Base-by-base conservation (phyloP, 768 basidiomycete genomes). In the Hemileccinum impolitum region DNA sequence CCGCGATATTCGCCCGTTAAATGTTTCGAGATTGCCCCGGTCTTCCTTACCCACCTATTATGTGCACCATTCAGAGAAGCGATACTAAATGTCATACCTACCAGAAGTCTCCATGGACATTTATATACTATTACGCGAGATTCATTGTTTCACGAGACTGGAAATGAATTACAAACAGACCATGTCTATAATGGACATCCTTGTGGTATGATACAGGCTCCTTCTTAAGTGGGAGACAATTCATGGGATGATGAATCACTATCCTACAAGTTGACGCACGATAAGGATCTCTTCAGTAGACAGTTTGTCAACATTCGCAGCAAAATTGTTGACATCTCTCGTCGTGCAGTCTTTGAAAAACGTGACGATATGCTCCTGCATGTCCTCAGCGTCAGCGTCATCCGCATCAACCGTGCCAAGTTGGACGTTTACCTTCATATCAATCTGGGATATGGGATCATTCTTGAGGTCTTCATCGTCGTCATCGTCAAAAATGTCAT, bases 401-500 rank as follows among this genome's bases (percentile, higher is more conserved):
- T 31, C 12, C 21, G 12, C 14, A 23, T 30, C 21, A 75, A 73
- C 17, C 30, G 18, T 12, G 21, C 8, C 7, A 6, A n/a, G 13
- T 38, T 11, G 15, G 3, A 8, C 7, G 23, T 73, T 54, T 51
- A 83, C 84, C 56, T 69, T 70, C 72, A 97, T 82, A 58, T 98
- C 91, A 62, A 98, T 85, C 50, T 85, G 82, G 19, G 86, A 90
- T 47, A 96, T 75, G 5, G 90, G 85, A 67, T 98, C 95, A 46
- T 79, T 82, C 70, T 80, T 81, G 41, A 97, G 75, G 63, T 97
- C 94, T 53, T 94, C 91, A 62, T 97, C 94, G 11, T 85, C 87
- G 37, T 76, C 80, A 38, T 80, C 81, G 14, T 87, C 80, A 42
- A 85, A 68, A n/a, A 84, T 74, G 38, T 87, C 84, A 58, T 91